Percentiles rank a stretch among this genome's conserved stretches.
Conservation (phyloP, 1,284 basidiomycete species). For the Leccinum subspadiceum region DNA sequence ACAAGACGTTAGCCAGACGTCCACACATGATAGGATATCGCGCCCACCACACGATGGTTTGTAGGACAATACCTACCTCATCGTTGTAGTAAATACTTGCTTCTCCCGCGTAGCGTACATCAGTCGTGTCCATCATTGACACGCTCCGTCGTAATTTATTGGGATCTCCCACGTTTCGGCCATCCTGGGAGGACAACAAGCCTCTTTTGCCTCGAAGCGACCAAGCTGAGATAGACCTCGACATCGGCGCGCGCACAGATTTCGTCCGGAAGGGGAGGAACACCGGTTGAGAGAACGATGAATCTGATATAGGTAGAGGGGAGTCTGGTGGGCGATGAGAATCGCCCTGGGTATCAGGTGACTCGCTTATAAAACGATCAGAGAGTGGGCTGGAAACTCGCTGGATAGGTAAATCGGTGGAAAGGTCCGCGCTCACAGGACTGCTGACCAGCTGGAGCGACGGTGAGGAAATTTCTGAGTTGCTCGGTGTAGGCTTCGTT, state of each 20-base stretch:
- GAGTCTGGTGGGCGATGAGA: neutral
- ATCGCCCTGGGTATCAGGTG: neutral
- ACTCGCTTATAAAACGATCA: constrained; percentile 1
- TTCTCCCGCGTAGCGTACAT: constrained; percentile 61
- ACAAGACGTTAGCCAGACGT: constrained; percentile 5
- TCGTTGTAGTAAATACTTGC: constrained; percentile 33
- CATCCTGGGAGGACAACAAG: constrained; percentile 11
- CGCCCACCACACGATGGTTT: neutral
- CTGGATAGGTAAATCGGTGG: neutral
- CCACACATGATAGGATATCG: neutral
- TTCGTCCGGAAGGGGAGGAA: constrained; percentile 21
- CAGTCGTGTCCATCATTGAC: constrained; percentile 20
- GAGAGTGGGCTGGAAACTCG: constrained; percentile 12
- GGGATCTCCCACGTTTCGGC: constrained; percentile 49
- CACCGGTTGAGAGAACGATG: constrained; percentile 12
- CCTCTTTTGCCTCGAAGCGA: constrained; percentile 6
- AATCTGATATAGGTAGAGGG: neutral
- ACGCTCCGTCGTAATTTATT: constrained; percentile 38
- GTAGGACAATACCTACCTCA: constrained; percentile 18
- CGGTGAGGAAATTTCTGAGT: constrained; percentile 9
- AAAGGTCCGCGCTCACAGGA: constrained; percentile 2
- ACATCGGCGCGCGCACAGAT: constrained; percentile 5
- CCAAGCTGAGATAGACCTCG: constrained; percentile 21
- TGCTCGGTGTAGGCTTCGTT: constrained; percentile 10
- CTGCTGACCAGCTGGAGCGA: constrained; percentile 3